Percentiles rank a stretch among this genome's conserved stretches.
Conservation (phyloP, 352 stramenopile genomes). For the Globisporangium cystogenes region DNA sequence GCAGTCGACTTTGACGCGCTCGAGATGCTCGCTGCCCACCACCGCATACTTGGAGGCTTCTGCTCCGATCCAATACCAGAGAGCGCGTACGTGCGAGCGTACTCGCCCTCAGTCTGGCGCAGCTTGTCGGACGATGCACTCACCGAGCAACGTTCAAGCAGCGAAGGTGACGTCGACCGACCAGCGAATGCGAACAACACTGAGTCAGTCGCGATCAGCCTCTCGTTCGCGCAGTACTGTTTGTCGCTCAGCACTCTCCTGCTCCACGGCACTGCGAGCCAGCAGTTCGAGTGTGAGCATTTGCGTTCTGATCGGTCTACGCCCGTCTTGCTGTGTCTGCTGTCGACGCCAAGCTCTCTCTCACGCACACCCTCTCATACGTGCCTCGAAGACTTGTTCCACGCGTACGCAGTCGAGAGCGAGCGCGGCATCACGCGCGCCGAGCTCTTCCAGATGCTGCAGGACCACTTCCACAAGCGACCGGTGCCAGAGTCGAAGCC, state of each 20-base stretch:
- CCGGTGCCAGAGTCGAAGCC: background rate
- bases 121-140: background rate
- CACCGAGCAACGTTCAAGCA: background rate
- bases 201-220: background rate
- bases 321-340: background rate
- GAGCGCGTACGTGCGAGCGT: background rate
- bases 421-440: slow-evolving; percentile 49
- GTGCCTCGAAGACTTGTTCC: slow-evolving; percentile 47
- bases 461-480: slow-evolving; percentile 38
- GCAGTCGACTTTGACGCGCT: slow-evolving; percentile 35
- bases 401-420: slow-evolving; percentile 43
- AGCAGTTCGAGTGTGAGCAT: slow-evolving; percentile 57
- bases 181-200: background rate
- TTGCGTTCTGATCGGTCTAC: background rate
- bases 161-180: background rate
- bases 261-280: slow-evolving; percentile 23
- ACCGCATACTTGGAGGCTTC: slow-evolving; percentile 38
- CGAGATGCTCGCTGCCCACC: slow-evolving; percentile 32
- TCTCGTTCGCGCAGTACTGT: slow-evolving; percentile 57
- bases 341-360: background rate
- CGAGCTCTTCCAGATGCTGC: slow-evolving; percentile 46
- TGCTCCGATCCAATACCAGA: slow-evolving; percentile 17
- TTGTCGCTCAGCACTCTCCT: slow-evolving; percentile 35
- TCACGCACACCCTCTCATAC: too few relatives aligned
- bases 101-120: background rate